Evolutionary conservation across 768 basidiomycete genomes (phyloP), one percentile per base, ranked within the genome.

Genomic region (Tubosaeta sp.): DNA sequence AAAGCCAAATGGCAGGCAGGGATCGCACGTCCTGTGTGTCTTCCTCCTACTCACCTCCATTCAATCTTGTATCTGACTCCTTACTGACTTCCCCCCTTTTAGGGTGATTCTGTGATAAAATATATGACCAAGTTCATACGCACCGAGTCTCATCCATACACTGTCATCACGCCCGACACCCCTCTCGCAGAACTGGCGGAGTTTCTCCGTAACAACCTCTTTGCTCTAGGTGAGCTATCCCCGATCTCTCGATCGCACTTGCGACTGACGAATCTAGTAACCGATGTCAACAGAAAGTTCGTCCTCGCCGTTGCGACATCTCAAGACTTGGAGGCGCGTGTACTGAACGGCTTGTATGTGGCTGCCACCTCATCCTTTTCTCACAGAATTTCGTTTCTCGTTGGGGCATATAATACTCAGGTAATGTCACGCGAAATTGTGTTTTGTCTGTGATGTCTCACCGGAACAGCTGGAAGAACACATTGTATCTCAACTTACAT

Each of bases 1-100:
- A 95, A 92, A 71, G 63, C 75, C 31, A 83, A 83, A 62, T 95
- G 89, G 84, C 85, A 92, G 69, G 79, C 81, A 4, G 84, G 85
- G 17, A 63, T 78, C 44, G 85, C 87, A 4, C 76, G 84, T 54
- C 84, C 86, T 4, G 91, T 91, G 56, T 54, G 85, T 71, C 22
- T 33, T 31, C 17, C 6, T 6, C 14, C 13, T 22, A 14, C 35
- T 35, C 16, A 41, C 12, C 10, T 8, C 25, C 38, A 39, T 38
- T 48, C 14, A 11, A 4, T 4, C 4, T 16, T 5, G 42, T 11
- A 39, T 33, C 17, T 35, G n/a, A 26, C n/a, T 12, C 8, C 17
- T 12, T 29, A 10, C 19, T 16, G 12, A 45, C 19, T 1, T 27
- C n/a, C 12, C 33, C 4, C 26, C 11, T 37, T 6, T 16, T 50